A percentile compares a stretch with the other conserved stretches of the same genome.
phyloP scores from a whole-genome alignment of 495 filamentous ascomycete species.

The Neurospora sp. region DNA sequence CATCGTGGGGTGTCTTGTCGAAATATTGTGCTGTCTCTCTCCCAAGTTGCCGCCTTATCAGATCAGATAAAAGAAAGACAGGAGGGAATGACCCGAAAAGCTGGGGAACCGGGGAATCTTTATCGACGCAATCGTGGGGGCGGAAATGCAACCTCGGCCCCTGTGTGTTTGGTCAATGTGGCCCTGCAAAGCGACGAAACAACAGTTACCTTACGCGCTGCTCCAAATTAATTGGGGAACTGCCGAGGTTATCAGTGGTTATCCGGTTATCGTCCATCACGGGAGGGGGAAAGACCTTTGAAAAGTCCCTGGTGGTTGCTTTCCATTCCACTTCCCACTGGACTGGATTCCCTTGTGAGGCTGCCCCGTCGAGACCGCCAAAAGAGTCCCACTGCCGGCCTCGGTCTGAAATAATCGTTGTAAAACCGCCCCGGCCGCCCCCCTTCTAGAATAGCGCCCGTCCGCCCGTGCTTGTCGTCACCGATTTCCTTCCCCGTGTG shows the following conservation, averaged over 20 bases:
- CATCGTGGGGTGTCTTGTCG: not conserved
- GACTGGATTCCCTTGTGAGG: not conserved
- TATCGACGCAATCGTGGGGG: not conserved
- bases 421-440: not conserved
- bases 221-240: not conserved
- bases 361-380: not conserved
- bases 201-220: not conserved
- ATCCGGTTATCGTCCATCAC: conserved; percentile 8
- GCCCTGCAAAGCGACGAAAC: not conserved
- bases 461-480: not conserved
- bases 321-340: not conserved
- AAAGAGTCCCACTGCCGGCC: not conserved
- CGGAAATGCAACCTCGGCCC: not conserved
- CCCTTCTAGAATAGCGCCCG: not conserved
- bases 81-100: not conserved
- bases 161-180: not conserved
- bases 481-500: not conserved
- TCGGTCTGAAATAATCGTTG: not conserved
- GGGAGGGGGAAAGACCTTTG: not conserved
- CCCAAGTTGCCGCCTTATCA: not conserved
- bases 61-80: not conserved
- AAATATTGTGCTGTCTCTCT: not conserved
- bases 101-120: not conserved
- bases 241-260: conserved; percentile 11
- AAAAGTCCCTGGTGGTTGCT: not conserved